Conservation (phyloP, 352 stramenopile genomes). For the Pythium periplocum region DNA sequence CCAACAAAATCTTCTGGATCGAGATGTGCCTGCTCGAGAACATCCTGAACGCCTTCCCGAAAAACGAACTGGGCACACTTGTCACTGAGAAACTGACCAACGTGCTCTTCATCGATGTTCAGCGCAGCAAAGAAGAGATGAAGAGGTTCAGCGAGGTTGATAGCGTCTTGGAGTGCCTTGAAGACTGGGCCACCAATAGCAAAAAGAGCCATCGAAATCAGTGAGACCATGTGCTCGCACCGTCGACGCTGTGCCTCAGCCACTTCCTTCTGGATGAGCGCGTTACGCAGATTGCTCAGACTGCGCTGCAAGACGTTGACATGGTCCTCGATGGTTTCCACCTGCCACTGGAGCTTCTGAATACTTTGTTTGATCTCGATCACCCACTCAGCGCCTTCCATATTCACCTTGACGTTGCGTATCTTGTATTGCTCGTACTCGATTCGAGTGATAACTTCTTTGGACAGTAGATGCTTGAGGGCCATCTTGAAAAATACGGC, state of each 20-base stretch:
- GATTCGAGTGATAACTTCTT: neutral
- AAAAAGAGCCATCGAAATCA: slow-evolving; percentile 6
- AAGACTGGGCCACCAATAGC: slow-evolving; percentile 7
- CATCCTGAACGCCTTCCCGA: neutral
- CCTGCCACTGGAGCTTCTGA: slow-evolving; percentile 12
- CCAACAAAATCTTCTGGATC: slow-evolving; percentile 2
- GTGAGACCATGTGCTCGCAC: slow-evolving; percentile 8
- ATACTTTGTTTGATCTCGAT: slow-evolving; percentile 11
- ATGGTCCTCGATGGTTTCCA: slow-evolving; percentile 8
- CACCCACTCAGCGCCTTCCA: slow-evolving; percentile 13
- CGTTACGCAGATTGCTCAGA: slow-evolving; percentile 8
- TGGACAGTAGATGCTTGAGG: neutral
- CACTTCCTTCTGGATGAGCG: slow-evolving; percentile 8
- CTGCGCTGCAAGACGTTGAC: slow-evolving; percentile 6
- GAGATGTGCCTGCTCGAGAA: neutral
- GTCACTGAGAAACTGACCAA: neutral
- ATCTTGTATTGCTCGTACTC: slow-evolving; percentile 13
- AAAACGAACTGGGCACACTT: neutral
- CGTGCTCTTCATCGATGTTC: slow-evolving; percentile 1
- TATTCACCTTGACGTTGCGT: slow-evolving; percentile 11
- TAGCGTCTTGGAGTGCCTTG: slow-evolving; percentile 7
- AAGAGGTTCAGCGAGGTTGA: slow-evolving; percentile 4
- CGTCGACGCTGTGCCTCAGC: slow-evolving; percentile 3
- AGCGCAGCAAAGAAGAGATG: slow-evolving; percentile 5
- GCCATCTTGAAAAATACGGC: slow-evolving; percentile 14